Percentiles rank a stretch among this genome's conserved stretches.
Evolutionary conservation across 179 eudicot genomes (phyloP).

Genomic region (Silene noctiflora): DNA sequence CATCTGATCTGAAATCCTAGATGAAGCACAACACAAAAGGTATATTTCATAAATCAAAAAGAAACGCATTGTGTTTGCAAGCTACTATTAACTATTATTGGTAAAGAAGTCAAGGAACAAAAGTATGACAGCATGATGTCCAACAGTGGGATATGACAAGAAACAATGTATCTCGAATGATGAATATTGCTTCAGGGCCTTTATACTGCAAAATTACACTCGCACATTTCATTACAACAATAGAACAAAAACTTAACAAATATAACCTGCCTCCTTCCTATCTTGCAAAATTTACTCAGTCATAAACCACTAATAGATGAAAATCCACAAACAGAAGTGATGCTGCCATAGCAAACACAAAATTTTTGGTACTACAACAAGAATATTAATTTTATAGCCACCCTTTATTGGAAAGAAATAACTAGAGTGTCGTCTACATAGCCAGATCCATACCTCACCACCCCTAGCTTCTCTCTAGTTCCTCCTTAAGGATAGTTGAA

Average conservation of each 20-base stretch:
- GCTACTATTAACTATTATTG: neutral
- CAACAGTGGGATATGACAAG: neutral
- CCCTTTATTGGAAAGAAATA: neutral
- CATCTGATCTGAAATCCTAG: constrained; percentile 89
- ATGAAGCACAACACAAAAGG: constrained; percentile 24
- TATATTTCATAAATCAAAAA: constrained; percentile 1
- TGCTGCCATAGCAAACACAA: neutral
- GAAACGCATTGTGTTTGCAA: neutral
- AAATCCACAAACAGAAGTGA: neutral
- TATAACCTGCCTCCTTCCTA: neutral
- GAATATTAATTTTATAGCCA: neutral
- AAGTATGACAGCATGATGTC: neutral
- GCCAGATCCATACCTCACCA: neutral
- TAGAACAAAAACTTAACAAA: neutral
- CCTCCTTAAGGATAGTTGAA: neutral
- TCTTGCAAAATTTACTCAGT: neutral
- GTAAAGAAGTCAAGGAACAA: neutral
- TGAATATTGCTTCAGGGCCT: neutral
- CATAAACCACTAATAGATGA: neutral
- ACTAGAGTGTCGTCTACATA: neutral
- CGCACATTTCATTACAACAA: neutral
- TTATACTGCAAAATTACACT: neutral
- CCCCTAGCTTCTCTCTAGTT: neutral
- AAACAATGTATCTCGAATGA: neutral
- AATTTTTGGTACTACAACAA: neutral